Evolutionary conservation across 495 filamentous ascomycete genomes (phyloP).

Genomic region (Pyrenula massariospora): DNA sequence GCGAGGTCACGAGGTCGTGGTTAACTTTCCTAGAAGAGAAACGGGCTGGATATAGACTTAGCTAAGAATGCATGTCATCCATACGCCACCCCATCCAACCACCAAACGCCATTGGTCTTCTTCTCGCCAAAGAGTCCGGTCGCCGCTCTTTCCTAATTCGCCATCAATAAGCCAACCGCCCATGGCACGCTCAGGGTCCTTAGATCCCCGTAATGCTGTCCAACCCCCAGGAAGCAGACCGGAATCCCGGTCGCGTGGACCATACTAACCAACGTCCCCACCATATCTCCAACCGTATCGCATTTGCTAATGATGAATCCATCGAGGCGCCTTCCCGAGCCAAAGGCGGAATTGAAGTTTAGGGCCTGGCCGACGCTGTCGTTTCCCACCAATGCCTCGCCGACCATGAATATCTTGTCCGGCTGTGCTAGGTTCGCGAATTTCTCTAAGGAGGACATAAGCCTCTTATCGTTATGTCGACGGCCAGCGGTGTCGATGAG

Average conservation of each 20-base stretch:
- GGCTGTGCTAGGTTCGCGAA: constrained; percentile 92
- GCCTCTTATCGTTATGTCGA: constrained; percentile 84
- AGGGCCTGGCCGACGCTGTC: constrained; percentile 90
- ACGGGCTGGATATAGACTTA: no score
- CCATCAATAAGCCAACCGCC: constrained; percentile 73
- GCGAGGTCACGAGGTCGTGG: no score
- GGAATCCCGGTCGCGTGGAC: constrained; percentile 95
- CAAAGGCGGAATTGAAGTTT: constrained; percentile 92
- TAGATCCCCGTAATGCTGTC: constrained; percentile 94
- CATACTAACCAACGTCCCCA: constrained; percentile 91
- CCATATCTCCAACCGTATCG: constrained; percentile 98
- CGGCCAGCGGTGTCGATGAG: constrained; percentile 93
- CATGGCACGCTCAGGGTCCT: constrained; percentile 86
- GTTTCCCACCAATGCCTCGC: constrained; percentile 88
- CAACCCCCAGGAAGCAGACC: constrained; percentile 85
- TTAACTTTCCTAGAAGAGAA: no score
- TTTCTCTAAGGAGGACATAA: constrained; percentile 93
- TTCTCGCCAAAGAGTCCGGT: no score
- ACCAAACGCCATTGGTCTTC: no score
- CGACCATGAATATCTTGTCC: constrained; percentile 98
- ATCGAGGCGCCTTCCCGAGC: constrained; percentile 64
- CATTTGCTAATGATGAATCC: constrained; percentile 98
- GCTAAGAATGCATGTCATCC: no score
- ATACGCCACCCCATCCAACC: no score
- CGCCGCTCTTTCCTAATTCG: not conserved